Base-by-base conservation (phyloP, 345 rosid genomes). In the Laguncularia racemosa region DNA sequence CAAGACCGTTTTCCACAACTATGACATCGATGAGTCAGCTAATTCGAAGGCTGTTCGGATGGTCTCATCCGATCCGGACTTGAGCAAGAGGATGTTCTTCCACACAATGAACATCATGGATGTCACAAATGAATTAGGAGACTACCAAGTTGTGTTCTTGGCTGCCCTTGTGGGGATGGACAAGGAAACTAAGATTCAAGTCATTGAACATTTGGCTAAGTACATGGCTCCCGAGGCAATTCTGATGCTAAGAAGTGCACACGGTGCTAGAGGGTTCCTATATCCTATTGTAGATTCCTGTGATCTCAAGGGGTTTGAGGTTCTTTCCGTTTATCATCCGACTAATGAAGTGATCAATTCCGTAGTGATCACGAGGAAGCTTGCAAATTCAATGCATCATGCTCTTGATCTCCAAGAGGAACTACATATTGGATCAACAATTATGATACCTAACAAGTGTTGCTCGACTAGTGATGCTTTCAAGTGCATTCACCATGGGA, bases 161-260 rank as follows among this genome's bases (percentile, higher is more conserved):
- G 98, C 98, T 2, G 95, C 98, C 54, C 76, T 91, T 18, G 98
- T 91, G 6, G 98, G 98, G 38, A 83, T 88, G 95, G 85, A 78
- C 64, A 86, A 78, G 80, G 69, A 82, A 6, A 87, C 68, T 33
- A 89, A 91, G 62, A 20, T 75, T 43, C 65, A 66, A 60, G 78
- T 86, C 49, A 63, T 84, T 16, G 85, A 76, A 12, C 96, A 91
- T 72, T 63, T 88, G 78, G 78, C 73, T 13, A 88, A 80, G 76
- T 62, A 79, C 55, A 91, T 91, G 98, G 77, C 81, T 58, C 85
- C 85, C 12, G 91, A 78, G 13, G 81, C 89, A 16, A 14, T 84
- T 8, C 57, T 88, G 45, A 78, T 91, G 98, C 64, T 89, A 14
- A 77, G 98, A 74, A 91, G 98, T 12, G 96, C 98, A n/a, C 93